Base-by-base conservation (phyloP, 768 basidiomycete species). In the Pulveroboletus sp. region DNA sequence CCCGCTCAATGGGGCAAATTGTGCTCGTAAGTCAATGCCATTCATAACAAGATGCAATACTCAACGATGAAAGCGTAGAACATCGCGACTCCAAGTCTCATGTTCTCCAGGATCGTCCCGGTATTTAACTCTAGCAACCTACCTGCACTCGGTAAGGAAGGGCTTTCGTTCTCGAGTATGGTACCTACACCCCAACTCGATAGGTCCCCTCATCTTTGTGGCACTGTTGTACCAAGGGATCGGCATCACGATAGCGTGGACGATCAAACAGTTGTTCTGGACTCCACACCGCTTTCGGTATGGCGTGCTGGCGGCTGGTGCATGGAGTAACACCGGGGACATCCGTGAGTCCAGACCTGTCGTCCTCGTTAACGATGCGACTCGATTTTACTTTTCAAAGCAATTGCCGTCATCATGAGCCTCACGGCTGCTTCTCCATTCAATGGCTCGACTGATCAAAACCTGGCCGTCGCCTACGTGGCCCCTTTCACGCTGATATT, bases 211-310 rank as follows among this genome's bases (percentile, higher is more conserved):
- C 12, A 58, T 82, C 23, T 69, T 86, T 11, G 67, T 86, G n/a
- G 81, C 78, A 1, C 24, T 84, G 0, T 43, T 83, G 5, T 89
- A 89, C 54, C 76, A 83, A 50, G 58, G 57, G 2, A 64, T 85
- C 5, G 84, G 88, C 7, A 61, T 81, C 9, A 29, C 63, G 7
- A 71, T 83, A 20, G 79, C 81, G 0, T 82, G 74, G 71, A 40
- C 77, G 16, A 67, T 81, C 45, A 78, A 77, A 43, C 76, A 78
- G 52, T 56, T 85, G 42, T 88, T 85, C 58, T 89, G 86, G 80
- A 85, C 89, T 2, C 88, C 88, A 1, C 83, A 86, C 59, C 76
- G 84, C 23, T 89, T 89, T 60, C 73, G 86, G 39, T 79, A 82
- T 57, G 89, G 86, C 0, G 73, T 89, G 20, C 58, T 89, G 1